Evolutionary conservation across 2,329 filamentous ascomycete genomes (phyloP).

Genomic region (Chaetoscypha palmicola): DNA sequence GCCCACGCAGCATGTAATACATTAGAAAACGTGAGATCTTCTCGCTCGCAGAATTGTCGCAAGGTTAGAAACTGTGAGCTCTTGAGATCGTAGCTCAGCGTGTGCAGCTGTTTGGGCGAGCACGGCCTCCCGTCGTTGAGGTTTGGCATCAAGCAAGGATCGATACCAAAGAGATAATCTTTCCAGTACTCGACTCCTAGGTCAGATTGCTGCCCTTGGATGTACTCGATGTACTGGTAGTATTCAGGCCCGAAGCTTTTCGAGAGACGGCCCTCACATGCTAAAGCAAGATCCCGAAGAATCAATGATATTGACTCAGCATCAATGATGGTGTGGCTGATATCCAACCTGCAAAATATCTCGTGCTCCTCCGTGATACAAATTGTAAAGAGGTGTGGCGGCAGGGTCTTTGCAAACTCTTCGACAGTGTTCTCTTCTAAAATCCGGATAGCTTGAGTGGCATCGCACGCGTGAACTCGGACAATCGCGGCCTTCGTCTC

Average conservation of each 20-base stretch:
- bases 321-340: slow-evolving; percentile 14
- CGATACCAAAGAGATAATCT: slow-evolving; percentile 17
- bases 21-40: slow-evolving; percentile 32
- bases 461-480: not conserved
- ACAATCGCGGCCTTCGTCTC: not conserved
- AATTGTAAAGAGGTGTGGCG: slow-evolving; percentile 40
- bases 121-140: slow-evolving; percentile 11
- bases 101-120: slow-evolving; percentile 12
- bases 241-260: slow-evolving; percentile 29
- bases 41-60: slow-evolving; percentile 33
- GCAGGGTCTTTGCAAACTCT: slow-evolving; percentile 15
- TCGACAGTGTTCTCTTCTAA: not conserved
- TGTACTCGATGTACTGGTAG: slow-evolving; percentile 32
- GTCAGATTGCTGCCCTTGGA: slow-evolving; percentile 22
- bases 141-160: slow-evolving; percentile 33
- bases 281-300: slow-evolving; percentile 37
- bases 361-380: slow-evolving; percentile 31
- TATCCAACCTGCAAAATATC: slow-evolving; percentile 11
- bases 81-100: slow-evolving; percentile 10
- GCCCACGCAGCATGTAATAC: slow-evolving; percentile 34
- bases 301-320: slow-evolving; percentile 38
- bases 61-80: slow-evolving; percentile 19
- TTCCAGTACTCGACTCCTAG: slow-evolving; percentile 22
- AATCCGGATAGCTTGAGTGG: not conserved
- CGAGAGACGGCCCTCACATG: slow-evolving; percentile 23